Evolutionary conservation across 2,329 filamentous ascomycete genomes (phyloP).

Genomic region (Aspergillus bombycis): DNA sequence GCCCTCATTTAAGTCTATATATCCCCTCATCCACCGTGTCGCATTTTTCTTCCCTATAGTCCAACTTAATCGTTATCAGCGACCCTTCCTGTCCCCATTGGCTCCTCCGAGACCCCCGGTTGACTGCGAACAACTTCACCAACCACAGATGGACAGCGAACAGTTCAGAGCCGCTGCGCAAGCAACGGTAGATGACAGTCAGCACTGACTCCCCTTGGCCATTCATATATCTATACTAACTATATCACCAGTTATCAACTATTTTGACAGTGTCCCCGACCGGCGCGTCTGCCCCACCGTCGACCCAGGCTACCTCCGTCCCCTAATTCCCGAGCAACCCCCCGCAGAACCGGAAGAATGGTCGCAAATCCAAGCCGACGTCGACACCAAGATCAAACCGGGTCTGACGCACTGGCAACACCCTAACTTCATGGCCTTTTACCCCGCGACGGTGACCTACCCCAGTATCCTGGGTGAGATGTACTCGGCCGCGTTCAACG

Average conservation of each 20-base stretch:
- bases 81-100: not conserved
- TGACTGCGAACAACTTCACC: not conserved
- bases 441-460: slow-evolving; percentile 79
- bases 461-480: slow-evolving; percentile 88
- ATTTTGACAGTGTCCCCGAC: slow-evolving; percentile 74
- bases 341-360: slow-evolving; percentile 69
- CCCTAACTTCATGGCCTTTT: slow-evolving; percentile 95
- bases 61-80: not conserved
- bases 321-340: slow-evolving; percentile 74
- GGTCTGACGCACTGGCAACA: slow-evolving; percentile 94
- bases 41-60: not conserved
- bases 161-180: slow-evolving; percentile 79
- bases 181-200: slow-evolving; percentile 80
- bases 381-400: slow-evolving; percentile 84
- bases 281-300: slow-evolving; percentile 76
- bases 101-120: not conserved
- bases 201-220: slow-evolving; percentile 34
- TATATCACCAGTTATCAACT: slow-evolving; percentile 70
- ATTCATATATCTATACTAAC: slow-evolving; percentile 1
- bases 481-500: slow-evolving; percentile 85
- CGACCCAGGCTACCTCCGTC: slow-evolving; percentile 80
- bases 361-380: slow-evolving; percentile 78
- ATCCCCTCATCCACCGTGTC: not conserved
- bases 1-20: not conserved
- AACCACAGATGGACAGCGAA: slow-evolving; percentile 68